Evolutionary conservation across 2,329 filamentous ascomycete genomes (phyloP).

Genomic region (Phialophora tarda): DNA sequence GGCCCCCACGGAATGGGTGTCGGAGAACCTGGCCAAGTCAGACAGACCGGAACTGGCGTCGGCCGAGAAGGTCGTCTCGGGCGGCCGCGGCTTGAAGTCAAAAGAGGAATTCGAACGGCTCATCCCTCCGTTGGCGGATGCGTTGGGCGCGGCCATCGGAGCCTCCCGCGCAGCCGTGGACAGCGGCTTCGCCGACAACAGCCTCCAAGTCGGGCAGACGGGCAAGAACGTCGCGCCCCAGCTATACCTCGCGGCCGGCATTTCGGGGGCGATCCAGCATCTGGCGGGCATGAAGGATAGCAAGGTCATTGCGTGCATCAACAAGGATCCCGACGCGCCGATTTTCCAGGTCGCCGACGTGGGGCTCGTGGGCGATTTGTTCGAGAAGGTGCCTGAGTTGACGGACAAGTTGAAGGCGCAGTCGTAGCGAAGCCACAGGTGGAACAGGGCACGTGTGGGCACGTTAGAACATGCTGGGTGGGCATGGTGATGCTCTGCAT

Average conservation of each 20-base stretch:
- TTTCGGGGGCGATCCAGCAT: constrained; percentile 97
- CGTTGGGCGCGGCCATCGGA: constrained; percentile 92
- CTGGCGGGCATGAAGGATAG: constrained; percentile 99
- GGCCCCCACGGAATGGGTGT: constrained; percentile 82
- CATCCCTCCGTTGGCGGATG: constrained; percentile 90
- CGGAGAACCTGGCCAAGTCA: constrained; percentile 88
- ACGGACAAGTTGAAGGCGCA: constrained; percentile 83
- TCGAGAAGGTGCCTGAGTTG: constrained; percentile 92
- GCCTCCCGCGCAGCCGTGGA: constrained; percentile 95
- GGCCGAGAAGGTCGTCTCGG: constrained; percentile 88
- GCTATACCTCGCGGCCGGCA: constrained; percentile 92
- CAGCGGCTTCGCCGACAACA: constrained; percentile 97
- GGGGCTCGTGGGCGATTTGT: constrained; percentile 91
- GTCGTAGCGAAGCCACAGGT: too few species aligned
- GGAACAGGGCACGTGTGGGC: neutral
- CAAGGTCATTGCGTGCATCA: constrained; percentile 98
- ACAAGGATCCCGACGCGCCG: constrained; percentile 95
- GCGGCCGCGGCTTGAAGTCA: constrained; percentile 92
- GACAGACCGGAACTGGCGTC: constrained; percentile 92
- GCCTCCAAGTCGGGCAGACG: constrained; percentile 95
- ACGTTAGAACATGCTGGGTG: neutral
- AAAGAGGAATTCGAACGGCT: constrained; percentile 96
- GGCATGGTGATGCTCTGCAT: neutral
- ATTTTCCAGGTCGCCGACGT: constrained; percentile 99
- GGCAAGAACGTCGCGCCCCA: constrained; percentile 98